Percentiles rank a stretch among this genome's conserved stretches.
Conservation (phyloP, 441 rosid species). For the Euphorbia neoarborescens region DNA sequence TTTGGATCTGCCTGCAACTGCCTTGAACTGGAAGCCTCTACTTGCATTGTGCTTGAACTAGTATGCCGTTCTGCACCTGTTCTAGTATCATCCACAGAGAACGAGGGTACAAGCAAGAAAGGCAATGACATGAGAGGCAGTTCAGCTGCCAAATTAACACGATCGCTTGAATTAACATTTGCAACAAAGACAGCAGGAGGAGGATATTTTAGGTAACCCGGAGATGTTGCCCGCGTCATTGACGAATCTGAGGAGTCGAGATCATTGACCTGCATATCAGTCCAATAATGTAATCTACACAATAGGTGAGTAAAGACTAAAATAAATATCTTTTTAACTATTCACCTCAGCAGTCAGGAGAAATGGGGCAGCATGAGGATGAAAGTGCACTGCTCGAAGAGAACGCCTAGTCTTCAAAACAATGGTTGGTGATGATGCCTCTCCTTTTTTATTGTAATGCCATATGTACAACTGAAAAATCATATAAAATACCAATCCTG, state of each 20-base stretch:
- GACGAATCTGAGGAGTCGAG: slow-evolving; percentile 72
- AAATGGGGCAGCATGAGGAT: slow-evolving; percentile 83
- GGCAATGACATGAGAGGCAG: slow-evolving; percentile 56
- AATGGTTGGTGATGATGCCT: slow-evolving; percentile 56
- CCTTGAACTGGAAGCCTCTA: slow-evolving; percentile 33
- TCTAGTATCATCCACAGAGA: slow-evolving; percentile 45
- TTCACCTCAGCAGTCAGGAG: slow-evolving; percentile 92
- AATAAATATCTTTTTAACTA: slow-evolving; percentile 23
- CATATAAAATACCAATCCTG: slow-evolving; percentile 19
- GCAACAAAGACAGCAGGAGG: slow-evolving; percentile 65
- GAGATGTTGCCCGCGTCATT: slow-evolving; percentile 72
- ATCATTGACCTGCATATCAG: slow-evolving; percentile 86
- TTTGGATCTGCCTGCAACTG: slow-evolving; percentile 45
- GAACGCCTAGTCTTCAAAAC: slow-evolving; percentile 74
- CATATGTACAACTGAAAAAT: slow-evolving; percentile 64
- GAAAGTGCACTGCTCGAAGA: slow-evolving; percentile 90
- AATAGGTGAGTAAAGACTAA: slow-evolving; percentile 21
- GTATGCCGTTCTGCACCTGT: slow-evolving; percentile 33
- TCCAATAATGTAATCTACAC: slow-evolving; percentile 34
- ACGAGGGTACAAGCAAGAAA: slow-evolving; percentile 42
- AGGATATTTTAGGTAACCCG: slow-evolving; percentile 63
- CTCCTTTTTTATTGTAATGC: slow-evolving; percentile 63
- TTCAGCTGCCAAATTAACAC: slow-evolving; percentile 43
- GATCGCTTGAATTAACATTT: slow-evolving; percentile 45
- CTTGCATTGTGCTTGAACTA: slow-evolving; percentile 35